Evolutionary conservation across 306 rosid species (phyloP).

Genomic region (Prunus kanzakura): DNA sequence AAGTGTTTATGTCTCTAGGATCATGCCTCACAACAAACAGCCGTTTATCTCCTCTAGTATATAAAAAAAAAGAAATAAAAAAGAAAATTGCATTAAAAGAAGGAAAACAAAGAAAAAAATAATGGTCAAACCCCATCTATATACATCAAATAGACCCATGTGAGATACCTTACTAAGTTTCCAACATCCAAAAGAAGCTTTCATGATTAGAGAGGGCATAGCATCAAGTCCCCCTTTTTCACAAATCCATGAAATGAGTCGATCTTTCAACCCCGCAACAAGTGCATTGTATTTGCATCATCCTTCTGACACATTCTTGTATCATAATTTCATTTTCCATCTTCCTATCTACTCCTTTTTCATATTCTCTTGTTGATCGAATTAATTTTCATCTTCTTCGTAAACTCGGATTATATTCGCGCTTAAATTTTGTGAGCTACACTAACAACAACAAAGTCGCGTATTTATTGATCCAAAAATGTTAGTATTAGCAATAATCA

Average conservation of each 20-base stretch:
- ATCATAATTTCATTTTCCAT: constrained; percentile 27
- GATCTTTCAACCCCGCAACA: constrained; percentile 13
- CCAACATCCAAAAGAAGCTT: constrained; percentile 37
- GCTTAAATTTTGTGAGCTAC: not conserved
- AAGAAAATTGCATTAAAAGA: not conserved
- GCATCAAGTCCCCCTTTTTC: not conserved
- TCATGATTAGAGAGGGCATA: constrained; percentile 12
- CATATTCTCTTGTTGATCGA: not conserved
- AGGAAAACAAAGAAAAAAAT: too few relatives aligned
- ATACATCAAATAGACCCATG: constrained; percentile 29
- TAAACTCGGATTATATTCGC: not conserved
- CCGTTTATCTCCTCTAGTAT: constrained; percentile 22
- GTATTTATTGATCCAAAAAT: not conserved
- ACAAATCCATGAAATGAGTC: constrained; percentile 17
- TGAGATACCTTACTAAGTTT: constrained; percentile 40
- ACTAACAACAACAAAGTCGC: not conserved
- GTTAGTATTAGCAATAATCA: too few relatives aligned
- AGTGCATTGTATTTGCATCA: constrained; percentile 47
- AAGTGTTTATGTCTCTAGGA: constrained; percentile 60
- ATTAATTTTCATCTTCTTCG: not conserved
- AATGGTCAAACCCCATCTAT: constrained; percentile 25
- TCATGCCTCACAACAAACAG: constrained; percentile 47
- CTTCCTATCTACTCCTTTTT: constrained; percentile 14
- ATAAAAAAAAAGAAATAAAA: too few relatives aligned
- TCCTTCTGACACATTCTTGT: constrained; percentile 42